These are phyloP conservation scores for Mycena venus DNA, from an alignment of 768 basidiomycete species.

Conservation along the genomic window DNA sequence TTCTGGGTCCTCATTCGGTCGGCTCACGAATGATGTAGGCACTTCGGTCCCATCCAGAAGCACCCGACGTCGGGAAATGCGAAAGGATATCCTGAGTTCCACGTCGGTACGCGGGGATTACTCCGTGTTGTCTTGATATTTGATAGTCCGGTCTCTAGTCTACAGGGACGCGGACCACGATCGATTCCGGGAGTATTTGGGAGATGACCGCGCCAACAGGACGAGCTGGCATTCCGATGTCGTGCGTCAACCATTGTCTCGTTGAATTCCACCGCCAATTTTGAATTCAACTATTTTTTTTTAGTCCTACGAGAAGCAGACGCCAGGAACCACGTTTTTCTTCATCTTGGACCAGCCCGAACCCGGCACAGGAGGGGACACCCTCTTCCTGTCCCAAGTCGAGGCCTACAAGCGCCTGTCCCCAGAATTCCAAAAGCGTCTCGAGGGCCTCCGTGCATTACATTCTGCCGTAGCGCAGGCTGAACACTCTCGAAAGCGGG, in stretches of 20 bases:
- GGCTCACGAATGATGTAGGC: conserved; percentile 38
- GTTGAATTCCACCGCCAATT: neutral
- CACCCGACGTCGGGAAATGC: conserved; percentile 66
- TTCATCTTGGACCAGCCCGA: conserved; percentile 64
- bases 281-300: neutral
- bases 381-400: conserved; percentile 68
- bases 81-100: conserved; percentile 70
- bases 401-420: conserved; percentile 74
- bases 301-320: conserved; percentile 68
- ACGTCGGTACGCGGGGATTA: conserved; percentile 56
- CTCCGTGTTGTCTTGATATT: neutral
- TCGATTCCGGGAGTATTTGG: conserved; percentile 57
- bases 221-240: conserved; percentile 70
- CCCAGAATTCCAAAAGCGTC: conserved; percentile 66
- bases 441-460: conserved; percentile 69
- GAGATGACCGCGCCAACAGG: conserved; percentile 55
- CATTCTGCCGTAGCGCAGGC: conserved; percentile 69
- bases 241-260: conserved; percentile 41
- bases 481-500: conserved; percentile 56
- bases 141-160: conserved; percentile 50
- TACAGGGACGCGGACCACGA: conserved; percentile 64
- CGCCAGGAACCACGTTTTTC: conserved; percentile 70
- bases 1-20: neutral
- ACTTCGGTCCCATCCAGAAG: conserved; percentile 61
- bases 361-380: conserved; percentile 60